Evolutionary conservation across 1,284 basidiomycete genomes (phyloP).

Genomic region (Apiotrichum sp.): DNA sequence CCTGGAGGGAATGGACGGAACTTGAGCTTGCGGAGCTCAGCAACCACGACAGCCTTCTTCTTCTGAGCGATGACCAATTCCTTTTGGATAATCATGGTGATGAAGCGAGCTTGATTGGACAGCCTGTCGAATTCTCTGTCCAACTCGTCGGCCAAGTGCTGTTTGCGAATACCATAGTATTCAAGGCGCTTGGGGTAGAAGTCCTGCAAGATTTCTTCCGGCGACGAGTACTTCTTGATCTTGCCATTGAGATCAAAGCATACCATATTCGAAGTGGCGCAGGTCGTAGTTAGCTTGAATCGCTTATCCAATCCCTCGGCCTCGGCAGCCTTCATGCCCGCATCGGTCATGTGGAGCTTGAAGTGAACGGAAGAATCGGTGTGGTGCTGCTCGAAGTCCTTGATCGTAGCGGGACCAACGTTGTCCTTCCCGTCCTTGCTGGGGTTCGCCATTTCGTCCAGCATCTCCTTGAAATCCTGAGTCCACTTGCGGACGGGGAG

Average conservation of each 20-base stretch:
- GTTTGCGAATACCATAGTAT: constrained; percentile 95
- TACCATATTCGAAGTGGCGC: constrained; percentile 95
- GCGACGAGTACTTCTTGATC: constrained; percentile 85
- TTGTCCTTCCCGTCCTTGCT: constrained; percentile 34
- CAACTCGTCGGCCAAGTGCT: constrained; percentile 77
- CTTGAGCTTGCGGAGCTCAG: constrained; percentile 71
- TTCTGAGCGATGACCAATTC: constrained; percentile 87
- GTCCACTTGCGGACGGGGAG: constrained; percentile 96
- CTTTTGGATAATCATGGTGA: constrained; percentile 89
- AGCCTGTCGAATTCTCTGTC: constrained; percentile 76
- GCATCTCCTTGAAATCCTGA: constrained; percentile 79
- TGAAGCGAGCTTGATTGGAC: constrained; percentile 93
- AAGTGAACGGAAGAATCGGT: constrained; percentile 92
- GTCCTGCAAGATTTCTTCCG: constrained; percentile 89
- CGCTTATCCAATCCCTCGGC: constrained; percentile 81
- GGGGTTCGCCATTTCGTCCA: constrained; percentile 61
- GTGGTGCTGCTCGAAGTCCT: constrained; percentile 94
- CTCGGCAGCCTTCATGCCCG: constrained; percentile 79
- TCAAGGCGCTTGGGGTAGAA: constrained; percentile 86
- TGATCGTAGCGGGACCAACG: constrained; percentile 58
- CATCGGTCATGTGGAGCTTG: constrained; percentile 68
- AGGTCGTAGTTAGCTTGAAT: constrained; percentile 80
- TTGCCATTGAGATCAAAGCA: constrained; percentile 95
- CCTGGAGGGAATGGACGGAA: constrained; percentile 78
- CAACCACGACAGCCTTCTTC: constrained; percentile 80